Evolutionary conservation across 805 yeast species (phyloP), one percentile per base, ranked within the genome.

Genomic region (Wickerhamiella nectarea): DNA sequence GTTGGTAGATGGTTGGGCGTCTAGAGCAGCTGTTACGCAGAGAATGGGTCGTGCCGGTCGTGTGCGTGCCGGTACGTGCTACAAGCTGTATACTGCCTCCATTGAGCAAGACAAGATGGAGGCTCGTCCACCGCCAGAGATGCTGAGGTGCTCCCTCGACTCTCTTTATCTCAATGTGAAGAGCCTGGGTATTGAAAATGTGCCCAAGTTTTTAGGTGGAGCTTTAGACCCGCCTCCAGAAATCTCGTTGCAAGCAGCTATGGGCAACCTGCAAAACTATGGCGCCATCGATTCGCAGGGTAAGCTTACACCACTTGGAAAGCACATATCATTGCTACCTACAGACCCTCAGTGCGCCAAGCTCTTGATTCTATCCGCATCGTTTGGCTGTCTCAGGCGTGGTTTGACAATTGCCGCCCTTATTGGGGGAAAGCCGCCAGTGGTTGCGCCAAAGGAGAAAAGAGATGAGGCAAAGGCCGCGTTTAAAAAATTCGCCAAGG

Each of bases 31-130:
- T 55, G 78, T 78, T 18, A 72, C 76, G 18, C 98, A 89, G 61
- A 73, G 98, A 64, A 70, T 95, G 59, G 98, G 98, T 59, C 81
- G 98, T 67, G 89, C 96, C n/a, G 98, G 98, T 50, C 87, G 98
- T 72, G 85, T 89, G 10, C 73, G 78, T 28, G 68, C 68, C 20
- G 98, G 98, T 46, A 65, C 67, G 11, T 86, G 96, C 49, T 89
- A 76, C 61, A 86, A 82, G 56, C 56, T 89, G 38, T 89, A 74
- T 60, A 79, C 95, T 1, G 63, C 65, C 43, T 72, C 72, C 2
- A 71, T 83, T 0, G 75, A 75, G 53, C 65, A 67, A 4, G 58
- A 59, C 1, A 57, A 60, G 18, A 80, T 86, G 89, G 63, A 71
- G 12, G 66, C 70, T 1, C 78, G 79, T 51, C 94, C 95, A 0